These are phyloP conservation scores for Acacia pycnantha DNA, from an alignment of 331 rosid genomes.

Conservation along the genomic window DNA sequence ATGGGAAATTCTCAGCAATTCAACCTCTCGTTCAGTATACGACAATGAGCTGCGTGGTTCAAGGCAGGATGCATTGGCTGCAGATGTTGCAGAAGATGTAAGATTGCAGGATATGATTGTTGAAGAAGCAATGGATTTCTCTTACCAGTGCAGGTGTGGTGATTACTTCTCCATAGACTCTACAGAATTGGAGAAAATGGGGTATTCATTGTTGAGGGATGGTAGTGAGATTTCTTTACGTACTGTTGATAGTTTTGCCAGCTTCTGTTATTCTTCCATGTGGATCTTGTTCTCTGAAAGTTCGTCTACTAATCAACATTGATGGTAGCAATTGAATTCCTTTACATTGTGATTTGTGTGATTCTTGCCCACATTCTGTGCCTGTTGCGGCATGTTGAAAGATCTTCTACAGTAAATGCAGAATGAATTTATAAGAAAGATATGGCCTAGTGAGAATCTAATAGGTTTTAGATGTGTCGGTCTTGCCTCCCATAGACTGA, in stretches of 20 bases:
- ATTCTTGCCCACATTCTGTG: background rate
- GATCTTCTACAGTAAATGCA: background rate
- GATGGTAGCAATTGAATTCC: constrained; percentile 32
- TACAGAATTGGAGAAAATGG: constrained; percentile 68
- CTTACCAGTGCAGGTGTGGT: constrained; percentile 82
- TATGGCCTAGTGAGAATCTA: background rate
- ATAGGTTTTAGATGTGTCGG: background rate
- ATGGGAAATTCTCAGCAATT: constrained; percentile 79
- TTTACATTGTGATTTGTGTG: constrained; percentile 12
- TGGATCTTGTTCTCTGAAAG: constrained; percentile 86
- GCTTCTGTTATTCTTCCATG: constrained; percentile 82
- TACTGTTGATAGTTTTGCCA: constrained; percentile 48
- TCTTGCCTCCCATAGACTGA: background rate
- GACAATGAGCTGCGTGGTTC: constrained; percentile 54
- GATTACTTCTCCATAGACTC: constrained; percentile 80
- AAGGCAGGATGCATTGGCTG: constrained; percentile 53
- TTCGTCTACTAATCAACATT: constrained; percentile 54
- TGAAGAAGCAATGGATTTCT: constrained; percentile 58
- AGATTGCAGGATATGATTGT: constrained; percentile 62
- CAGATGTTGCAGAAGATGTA: constrained; percentile 75
- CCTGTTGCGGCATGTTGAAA: background rate
- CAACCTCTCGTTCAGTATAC: constrained; percentile 53
- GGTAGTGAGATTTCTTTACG: constrained; percentile 45
- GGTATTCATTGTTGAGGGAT: constrained; percentile 58
- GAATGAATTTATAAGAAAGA: background rate